A percentile compares a stretch with the other conserved stretches of the same genome.
Evolutionary conservation across 345 rosid species (phyloP).

Genomic region (Lepidium aucheri): DNA sequence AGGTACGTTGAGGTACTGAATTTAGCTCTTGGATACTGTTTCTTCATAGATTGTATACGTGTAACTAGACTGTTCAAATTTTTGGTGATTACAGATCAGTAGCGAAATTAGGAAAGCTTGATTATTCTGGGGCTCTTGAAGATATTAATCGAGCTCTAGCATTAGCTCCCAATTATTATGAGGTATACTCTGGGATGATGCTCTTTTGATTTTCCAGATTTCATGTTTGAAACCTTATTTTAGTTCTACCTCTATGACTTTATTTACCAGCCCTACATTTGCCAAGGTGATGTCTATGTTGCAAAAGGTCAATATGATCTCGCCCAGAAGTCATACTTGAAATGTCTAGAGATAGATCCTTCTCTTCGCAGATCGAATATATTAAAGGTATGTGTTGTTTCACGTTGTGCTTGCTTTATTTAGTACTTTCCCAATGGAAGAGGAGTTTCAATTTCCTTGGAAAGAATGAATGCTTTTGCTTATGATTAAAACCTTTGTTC

Average conservation of each 20-base stretch:
- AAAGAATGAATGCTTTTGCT: not conserved
- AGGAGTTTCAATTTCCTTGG: not conserved
- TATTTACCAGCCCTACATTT: conserved; percentile 47
- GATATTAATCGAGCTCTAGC: conserved; percentile 51
- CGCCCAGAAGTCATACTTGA: conserved; percentile 58
- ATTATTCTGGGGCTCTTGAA: conserved; percentile 62
- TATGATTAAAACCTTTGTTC: not conserved
- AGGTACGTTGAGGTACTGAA: conserved; percentile 31
- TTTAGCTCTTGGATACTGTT: not conserved
- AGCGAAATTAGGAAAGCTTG: conserved; percentile 55
- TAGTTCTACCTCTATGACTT: not conserved
- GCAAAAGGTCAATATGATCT: conserved; percentile 55
- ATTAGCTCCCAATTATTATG: conserved; percentile 47
- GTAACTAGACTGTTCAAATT: not conserved
- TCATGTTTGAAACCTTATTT: not conserved
- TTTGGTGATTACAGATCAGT: conserved; percentile 35
- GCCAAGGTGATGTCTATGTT: conserved; percentile 73
- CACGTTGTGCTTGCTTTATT: not conserved
- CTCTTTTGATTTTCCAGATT: not conserved
- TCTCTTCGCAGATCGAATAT: conserved; percentile 59
- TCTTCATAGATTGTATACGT: not conserved
- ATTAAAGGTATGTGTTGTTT: conserved; percentile 50
- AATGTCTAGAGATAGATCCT: conserved; percentile 58
- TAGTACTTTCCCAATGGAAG: not conserved
- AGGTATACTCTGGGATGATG: conserved; percentile 32